Conservation (phyloP, 2,329 filamentous ascomycete genomes). For the Curvularia sp. region DNA sequence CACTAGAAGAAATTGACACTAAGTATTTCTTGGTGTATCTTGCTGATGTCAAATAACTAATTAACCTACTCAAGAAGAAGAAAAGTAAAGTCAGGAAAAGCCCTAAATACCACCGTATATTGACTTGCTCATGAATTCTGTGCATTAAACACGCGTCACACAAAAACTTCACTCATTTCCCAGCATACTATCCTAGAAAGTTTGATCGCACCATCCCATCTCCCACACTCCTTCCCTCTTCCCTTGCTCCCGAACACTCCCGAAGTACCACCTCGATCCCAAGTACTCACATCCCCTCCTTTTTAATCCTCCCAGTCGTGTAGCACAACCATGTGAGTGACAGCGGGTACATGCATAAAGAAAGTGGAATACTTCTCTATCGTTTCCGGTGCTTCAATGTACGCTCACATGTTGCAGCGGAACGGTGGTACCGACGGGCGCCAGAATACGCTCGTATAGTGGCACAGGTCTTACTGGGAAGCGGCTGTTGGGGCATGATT, state of each 20-base stretch:
- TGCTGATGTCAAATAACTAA: too few relatives aligned
- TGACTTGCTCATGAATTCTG: not conserved
- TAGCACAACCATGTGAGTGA: slow-evolving; percentile 12
- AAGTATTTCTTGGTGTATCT: too few relatives aligned
- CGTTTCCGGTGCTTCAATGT: not conserved
- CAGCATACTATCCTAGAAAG: not conserved
- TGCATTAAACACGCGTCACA: not conserved
- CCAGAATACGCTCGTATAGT: slow-evolving; percentile 5
- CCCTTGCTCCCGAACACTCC: not conserved
- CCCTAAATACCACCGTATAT: not conserved
- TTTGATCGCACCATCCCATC: slow-evolving; percentile 10
- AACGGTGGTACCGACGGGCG: slow-evolving; percentile 15
- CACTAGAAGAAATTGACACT: too few relatives aligned
- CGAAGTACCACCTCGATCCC: not conserved
- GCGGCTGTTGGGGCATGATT: not conserved
- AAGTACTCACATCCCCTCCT: not conserved
- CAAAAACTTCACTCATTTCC: slow-evolving; percentile 1
- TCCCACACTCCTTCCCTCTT: not conserved
- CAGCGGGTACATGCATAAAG: slow-evolving; percentile 14
- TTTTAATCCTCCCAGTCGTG: not conserved
- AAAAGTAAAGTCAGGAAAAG: not conserved
- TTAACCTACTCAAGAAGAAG: not conserved
- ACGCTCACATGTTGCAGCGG: not conserved
- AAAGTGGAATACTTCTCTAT: not conserved
- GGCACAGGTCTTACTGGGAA: not conserved